Evolutionary conservation across 257 asterid species (phyloP), one percentile per base, ranked within the genome.

Genomic region (Gynochthodes officinalis): DNA sequence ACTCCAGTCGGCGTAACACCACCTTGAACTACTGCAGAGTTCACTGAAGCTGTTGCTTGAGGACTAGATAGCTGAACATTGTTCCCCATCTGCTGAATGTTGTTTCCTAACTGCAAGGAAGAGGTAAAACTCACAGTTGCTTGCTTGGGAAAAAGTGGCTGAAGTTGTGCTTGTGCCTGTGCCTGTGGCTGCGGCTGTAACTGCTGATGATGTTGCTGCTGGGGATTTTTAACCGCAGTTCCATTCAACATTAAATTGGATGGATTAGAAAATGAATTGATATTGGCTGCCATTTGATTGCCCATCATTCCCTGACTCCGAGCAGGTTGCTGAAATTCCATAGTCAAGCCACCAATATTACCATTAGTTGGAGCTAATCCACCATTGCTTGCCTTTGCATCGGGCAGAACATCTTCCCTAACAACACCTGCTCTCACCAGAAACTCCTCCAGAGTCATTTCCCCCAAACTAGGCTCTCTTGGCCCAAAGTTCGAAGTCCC

Each of bases 371-470:
- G 80, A 57, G 83, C 73, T 49, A 83, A 73, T 64, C 79, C 89
- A 72, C 49, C 70, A 30, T 44, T 69, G 18, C 66, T 78, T 11
- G 79, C 78, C 50, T 76, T 75, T 58, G 74, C 86, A 52, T 81
- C 52, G 64, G 79, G 85, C 70, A 86, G 91, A 71, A 37, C 52
- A 48, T 90, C 97, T 76, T 93, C 98, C 79, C 86, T 83, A 52
- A 85, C 97, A n/a, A 86, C 96, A 32, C 98, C 98, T 3, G 96
- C 96, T 76, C 81, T 82, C 49, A 78, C 73, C 75, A 93, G 75
- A 67, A 93, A 93, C 75, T 93, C 95, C 82, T 93, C 98, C 40
- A 93, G 77, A 32, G 98, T 93, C 84, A 93, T 83, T 77, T 89
- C 97, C 33, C 96, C 92, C 61, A 93, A 78, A 76, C 96, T 86